These are phyloP conservation scores for Kappamyces sp. DNA, from an alignment of 192 early-diverging fungal species.

Conservation along the genomic window DNA sequence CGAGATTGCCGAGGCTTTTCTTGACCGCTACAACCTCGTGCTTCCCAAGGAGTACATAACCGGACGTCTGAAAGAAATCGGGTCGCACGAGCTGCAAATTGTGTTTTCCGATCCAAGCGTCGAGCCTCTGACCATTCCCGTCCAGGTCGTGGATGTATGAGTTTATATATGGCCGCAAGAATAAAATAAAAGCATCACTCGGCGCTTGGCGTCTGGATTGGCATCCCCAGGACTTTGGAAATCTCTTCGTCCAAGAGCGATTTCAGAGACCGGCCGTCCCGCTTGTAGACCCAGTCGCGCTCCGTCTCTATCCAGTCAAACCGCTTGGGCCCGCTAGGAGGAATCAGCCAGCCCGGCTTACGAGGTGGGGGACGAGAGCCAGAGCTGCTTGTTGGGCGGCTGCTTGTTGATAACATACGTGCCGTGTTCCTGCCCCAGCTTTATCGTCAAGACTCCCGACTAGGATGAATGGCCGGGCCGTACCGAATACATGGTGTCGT, in stretches of 20 bases:
- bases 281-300: conserved; percentile 71
- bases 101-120: conserved; percentile 4
- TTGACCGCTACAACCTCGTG: conserved; percentile 7
- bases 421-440: conserved; percentile 60
- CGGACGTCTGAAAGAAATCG: conserved; percentile 27
- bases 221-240: conserved; percentile 16
- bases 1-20: conserved; percentile 17
- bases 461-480: neutral
- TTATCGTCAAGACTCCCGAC: conserved; percentile 82
- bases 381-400: conserved; percentile 96
- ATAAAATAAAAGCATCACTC: conserved; percentile 3
- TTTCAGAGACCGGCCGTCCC: conserved; percentile 64
- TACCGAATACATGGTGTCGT: conserved; percentile 77
- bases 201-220: conserved; percentile 4
- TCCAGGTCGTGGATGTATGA: neutral
- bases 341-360: neutral
- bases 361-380: conserved; percentile 84
- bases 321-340: conserved; percentile 73
- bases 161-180: neutral
- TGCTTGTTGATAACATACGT: conserved; percentile 98
- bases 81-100: conserved; percentile 11
- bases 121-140: conserved; percentile 2
- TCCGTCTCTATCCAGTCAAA: conserved; percentile 62
- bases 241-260: conserved; percentile 65
- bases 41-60: conserved; percentile 17